Conservation (phyloP, 2,329 filamentous ascomycete genomes). For the Alternaria panax region DNA sequence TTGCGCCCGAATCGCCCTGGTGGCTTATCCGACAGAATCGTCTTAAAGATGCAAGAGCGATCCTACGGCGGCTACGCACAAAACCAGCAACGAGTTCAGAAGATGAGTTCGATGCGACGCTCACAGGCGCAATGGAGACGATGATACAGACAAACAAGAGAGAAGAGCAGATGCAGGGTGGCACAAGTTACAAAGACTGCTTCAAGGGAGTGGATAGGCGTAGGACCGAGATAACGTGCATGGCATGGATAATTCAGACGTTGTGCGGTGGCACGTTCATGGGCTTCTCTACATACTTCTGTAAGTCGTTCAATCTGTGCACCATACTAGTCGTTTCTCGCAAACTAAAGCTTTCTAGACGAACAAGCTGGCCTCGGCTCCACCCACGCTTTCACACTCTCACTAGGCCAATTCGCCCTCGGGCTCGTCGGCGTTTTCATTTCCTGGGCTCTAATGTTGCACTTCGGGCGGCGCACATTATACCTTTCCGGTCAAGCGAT, state of each 20-base stretch:
- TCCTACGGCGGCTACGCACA: slow-evolving; percentile 19
- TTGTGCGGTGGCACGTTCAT: slow-evolving; percentile 32
- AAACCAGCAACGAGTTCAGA: slow-evolving; percentile 15
- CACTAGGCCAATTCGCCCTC: slow-evolving; percentile 20
- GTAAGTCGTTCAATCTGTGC: slow-evolving; percentile 6
- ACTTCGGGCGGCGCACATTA: slow-evolving; percentile 75
- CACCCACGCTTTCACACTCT: slow-evolving; percentile 12
- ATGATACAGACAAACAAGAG: slow-evolving; percentile 84
- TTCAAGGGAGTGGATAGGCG: slow-evolving; percentile 79
- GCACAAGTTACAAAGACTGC: slow-evolving; percentile 78
- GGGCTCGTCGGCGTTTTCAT: slow-evolving; percentile 66
- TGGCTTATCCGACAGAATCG: slow-evolving; percentile 72
- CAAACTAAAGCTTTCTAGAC: slow-evolving; percentile 10
- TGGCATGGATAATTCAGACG: slow-evolving; percentile 54
- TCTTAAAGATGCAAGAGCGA: slow-evolving; percentile 65
- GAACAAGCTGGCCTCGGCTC: slow-evolving; percentile 24
- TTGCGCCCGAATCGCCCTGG: slow-evolving; percentile 74
- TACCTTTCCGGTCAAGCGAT: slow-evolving; percentile 69
- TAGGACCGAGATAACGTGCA: slow-evolving; percentile 74
- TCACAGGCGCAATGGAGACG: slow-evolving; percentile 53
- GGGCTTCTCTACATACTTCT: slow-evolving; percentile 53
- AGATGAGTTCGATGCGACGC: slow-evolving; percentile 5
- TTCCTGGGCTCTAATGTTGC: slow-evolving; percentile 79
- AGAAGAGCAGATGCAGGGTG: slow-evolving; percentile 69
- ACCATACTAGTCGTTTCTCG: rapidly evolving